Base-by-base conservation (phyloP, 2,329 filamentous ascomycete genomes). In the Berkeleyomyces basicola region DNA sequence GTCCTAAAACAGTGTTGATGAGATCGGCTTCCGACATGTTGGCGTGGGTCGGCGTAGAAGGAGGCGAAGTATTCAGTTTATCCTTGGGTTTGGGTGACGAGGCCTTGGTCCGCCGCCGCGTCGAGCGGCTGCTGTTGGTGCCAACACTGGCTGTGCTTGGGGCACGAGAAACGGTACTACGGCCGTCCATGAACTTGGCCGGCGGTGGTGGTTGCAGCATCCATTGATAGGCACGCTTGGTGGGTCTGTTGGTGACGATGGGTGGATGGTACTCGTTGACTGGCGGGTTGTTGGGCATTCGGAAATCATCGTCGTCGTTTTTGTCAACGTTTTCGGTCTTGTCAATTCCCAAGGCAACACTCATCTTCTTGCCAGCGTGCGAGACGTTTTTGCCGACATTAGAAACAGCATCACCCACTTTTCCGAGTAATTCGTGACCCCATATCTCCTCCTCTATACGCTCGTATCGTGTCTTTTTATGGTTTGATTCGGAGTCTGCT, bases 201-300 rank as follows among this genome's bases (percentile, higher is more conserved):
- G 86, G 82, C n/a, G 91, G 91, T 1, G 90, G 90, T 1, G 91
- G 91, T 70, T 95, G 89, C 60, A 95, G 77, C 90, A 96, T 96
- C 91, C 91, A 96, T 69, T 80, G 81, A 62, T 87, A 86, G 65
- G 88, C 89, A 62, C 84, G 83, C 69, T 77, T 83, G 70, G 78
- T 79, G 11, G 85, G 87, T 63, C 82, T 86, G 73, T 84, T 88
- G 72, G 82, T 89, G 65, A 93, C 87, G 60, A 95, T 85, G 2
- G 90, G 89, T 4, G 89, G 88, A 70, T 95, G 88, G 64, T 91
- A 82, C 65, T 95, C 88, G 73, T 95, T 93, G 68, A 95, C 84
- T 3, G 88, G 88, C 6, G 86, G 89, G 68, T 85, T 85, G 64
- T 74, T 76, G 44, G 78, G 77, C 4, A 81, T 74, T 59, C 78